Evolutionary conservation across 2,329 filamentous ascomycete species (phyloP), one percentile per base, ranked within the genome.

Genomic region (Botrytis deweyae): DNA sequence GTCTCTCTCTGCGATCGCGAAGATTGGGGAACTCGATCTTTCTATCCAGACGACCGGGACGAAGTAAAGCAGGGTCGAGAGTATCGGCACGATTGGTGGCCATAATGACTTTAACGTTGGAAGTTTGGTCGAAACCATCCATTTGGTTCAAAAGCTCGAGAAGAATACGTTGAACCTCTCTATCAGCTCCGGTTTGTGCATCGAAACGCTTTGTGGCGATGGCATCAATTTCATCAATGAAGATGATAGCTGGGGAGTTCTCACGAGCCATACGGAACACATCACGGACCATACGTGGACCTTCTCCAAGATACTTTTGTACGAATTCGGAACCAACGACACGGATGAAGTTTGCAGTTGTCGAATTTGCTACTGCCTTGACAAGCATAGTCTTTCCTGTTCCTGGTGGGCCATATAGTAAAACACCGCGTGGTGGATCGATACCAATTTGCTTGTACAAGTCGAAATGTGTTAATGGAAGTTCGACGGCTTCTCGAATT

Each of bases 81-180:
- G 96, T 99, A 83, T 98, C 96, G 78, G 96, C 95, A 82, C 96
- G 92, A 87, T 99, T 99, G 78, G 96, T 99, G 78, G 96, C 96
- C 96, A 99, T 99, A 86, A 99, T 99, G 82, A 99, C 96, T 87
- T 99, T 99, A 84, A 99, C 96, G 84, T 99, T 99, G 83, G 94
- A 93, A 0, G 94, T 97, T 84, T 99, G 96, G 83, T 99, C 96
- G 86, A 99, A 99, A 77, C 96, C 96, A 83, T 99, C 96, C 96
- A 99, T 99, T 85, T 99, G 96, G 86, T 99, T 99, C 77, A 99
- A 91, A 78, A 99, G 87, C 84, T 99, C 96, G 75, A 99, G 91
- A 74, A 99, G 87, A 81, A 99, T 99, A 88, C 96, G 95, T 86
- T 99, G 96, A 25, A 99, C 96, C 85, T 99, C 96, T 85, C 96